These are phyloP conservation scores for Collybia mongolica DNA, from an alignment of 768 basidiomycete species.

Conservation along the genomic window DNA sequence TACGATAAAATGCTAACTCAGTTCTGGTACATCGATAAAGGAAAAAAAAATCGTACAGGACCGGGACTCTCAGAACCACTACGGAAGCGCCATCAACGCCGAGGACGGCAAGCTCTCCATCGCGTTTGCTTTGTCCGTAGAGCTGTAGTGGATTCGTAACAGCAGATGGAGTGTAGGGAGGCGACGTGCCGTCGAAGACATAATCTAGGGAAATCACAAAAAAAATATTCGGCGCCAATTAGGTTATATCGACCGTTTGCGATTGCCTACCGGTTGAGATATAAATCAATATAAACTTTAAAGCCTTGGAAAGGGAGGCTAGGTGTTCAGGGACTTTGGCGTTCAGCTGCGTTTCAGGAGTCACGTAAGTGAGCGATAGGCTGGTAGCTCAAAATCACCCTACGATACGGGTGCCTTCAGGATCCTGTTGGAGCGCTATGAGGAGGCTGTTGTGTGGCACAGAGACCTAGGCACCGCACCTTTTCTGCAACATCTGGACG, in stretches of 20 bases:
- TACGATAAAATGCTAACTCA: slow-evolving; percentile 25
- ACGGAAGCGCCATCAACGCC: slow-evolving; percentile 54
- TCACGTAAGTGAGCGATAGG: background rate
- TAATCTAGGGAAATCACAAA: slow-evolving; percentile 57
- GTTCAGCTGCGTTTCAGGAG: slow-evolving; percentile 61
- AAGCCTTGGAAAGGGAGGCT: slow-evolving; percentile 58
- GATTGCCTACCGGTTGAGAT: slow-evolving; percentile 76
- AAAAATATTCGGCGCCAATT: background rate
- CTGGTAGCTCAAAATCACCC: slow-evolving; percentile 7
- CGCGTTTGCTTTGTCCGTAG: slow-evolving; percentile 86
- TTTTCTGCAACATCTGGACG: slow-evolving; percentile 92
- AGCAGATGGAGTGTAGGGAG: slow-evolving; percentile 80
- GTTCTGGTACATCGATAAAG: background rate
- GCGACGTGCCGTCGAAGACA: slow-evolving; percentile 92
- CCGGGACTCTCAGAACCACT: slow-evolving; percentile 83
- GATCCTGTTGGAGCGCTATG: slow-evolving; percentile 46
- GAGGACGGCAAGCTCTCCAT: slow-evolving; percentile 81
- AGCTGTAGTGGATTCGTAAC: slow-evolving; percentile 81
- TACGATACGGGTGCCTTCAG: slow-evolving; percentile 64
- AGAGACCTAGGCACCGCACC: slow-evolving; percentile 36
- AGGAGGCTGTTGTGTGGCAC: background rate
- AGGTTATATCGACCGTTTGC: no score
- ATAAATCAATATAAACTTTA: slow-evolving; percentile 76
- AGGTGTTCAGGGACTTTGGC: slow-evolving; percentile 72
- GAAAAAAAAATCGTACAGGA: slow-evolving; percentile 56